Evolutionary conservation across 1,284 basidiomycete genomes (phyloP).

Genomic region (Pseudozyma sp.): DNA sequence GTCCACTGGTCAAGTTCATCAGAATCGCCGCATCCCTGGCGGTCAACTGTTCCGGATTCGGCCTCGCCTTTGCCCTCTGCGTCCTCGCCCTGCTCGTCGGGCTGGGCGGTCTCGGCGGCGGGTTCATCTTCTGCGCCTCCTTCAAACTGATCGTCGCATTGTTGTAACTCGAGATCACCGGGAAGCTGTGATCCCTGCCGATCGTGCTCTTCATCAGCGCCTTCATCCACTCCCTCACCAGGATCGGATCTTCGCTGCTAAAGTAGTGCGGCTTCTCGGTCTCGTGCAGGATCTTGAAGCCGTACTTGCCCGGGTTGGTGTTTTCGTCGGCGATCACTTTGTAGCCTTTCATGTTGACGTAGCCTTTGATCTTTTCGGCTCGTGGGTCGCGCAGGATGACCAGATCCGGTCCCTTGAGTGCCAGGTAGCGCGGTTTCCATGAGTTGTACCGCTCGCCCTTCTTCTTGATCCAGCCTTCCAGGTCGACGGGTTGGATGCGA

Average conservation of each 20-base stretch:
- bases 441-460: constrained; percentile 90
- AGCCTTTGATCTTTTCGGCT: constrained; percentile 83
- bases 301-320: constrained; percentile 89
- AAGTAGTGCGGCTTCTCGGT: constrained; percentile 89
- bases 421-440: constrained; percentile 93
- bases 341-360: constrained; percentile 90
- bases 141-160: constrained; percentile 94
- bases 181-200: constrained; percentile 74
- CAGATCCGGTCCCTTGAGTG: constrained; percentile 85
- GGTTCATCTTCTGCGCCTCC: constrained; percentile 95
- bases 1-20: constrained; percentile 54
- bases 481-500: constrained; percentile 64
- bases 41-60: constrained; percentile 90
- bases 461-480: constrained; percentile 88
- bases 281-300: constrained; percentile 93
- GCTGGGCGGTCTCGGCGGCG: constrained; percentile 91
- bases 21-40: constrained; percentile 71
- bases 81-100: constrained; percentile 87
- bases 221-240: constrained; percentile 98
- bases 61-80: constrained; percentile 85
- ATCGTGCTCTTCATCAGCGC: constrained; percentile 99
- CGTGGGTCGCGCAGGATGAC: constrained; percentile 58
- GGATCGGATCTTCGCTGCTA: constrained; percentile 84
- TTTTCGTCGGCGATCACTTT: constrained; percentile 93
- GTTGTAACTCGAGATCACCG: constrained; percentile 95